Evolutionary conservation across 345 rosid species (phyloP).

Genomic region (Citrus inodora): DNA sequence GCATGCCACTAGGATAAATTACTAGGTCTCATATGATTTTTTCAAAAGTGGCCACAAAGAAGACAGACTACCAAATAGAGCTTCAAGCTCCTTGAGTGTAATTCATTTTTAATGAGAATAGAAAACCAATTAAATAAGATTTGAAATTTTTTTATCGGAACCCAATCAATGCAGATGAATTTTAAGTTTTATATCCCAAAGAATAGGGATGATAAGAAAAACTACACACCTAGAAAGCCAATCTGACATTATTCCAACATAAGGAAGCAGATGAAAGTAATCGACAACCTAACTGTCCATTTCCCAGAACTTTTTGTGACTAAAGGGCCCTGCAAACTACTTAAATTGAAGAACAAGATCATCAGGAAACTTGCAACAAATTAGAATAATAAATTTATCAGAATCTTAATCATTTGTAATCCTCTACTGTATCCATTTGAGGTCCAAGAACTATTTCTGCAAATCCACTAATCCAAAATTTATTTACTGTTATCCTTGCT

Average conservation of each 20-base stretch:
- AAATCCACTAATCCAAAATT: not conserved
- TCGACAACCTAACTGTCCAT: slow-evolving; percentile 43
- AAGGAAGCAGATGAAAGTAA: slow-evolving; percentile 60
- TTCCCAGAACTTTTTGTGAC: slow-evolving; percentile 23
- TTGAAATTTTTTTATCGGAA: not conserved
- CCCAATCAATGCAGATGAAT: not conserved
- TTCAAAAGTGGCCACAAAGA: not conserved
- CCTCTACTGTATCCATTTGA: not conserved
- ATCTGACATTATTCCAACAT: slow-evolving; percentile 34
- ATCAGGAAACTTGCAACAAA: not conserved
- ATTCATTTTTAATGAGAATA: not conserved
- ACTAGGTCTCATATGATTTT: not conserved
- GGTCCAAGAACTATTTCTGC: not conserved
- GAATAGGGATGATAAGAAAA: not conserved
- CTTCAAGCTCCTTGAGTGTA: not conserved
- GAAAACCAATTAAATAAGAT: not conserved
- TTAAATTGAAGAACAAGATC: slow-evolving; percentile 8
- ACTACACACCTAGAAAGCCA: slow-evolving; percentile 48
- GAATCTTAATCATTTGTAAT: not conserved
- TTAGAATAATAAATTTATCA: not conserved
- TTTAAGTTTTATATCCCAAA: not conserved
- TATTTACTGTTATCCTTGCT: not conserved
- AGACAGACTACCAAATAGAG: not conserved
- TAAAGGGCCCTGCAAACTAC: slow-evolving; percentile 60
- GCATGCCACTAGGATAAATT: not conserved